Base-by-base conservation (phyloP, 1,139 yeast species). In the Geotrichum australiense region DNA sequence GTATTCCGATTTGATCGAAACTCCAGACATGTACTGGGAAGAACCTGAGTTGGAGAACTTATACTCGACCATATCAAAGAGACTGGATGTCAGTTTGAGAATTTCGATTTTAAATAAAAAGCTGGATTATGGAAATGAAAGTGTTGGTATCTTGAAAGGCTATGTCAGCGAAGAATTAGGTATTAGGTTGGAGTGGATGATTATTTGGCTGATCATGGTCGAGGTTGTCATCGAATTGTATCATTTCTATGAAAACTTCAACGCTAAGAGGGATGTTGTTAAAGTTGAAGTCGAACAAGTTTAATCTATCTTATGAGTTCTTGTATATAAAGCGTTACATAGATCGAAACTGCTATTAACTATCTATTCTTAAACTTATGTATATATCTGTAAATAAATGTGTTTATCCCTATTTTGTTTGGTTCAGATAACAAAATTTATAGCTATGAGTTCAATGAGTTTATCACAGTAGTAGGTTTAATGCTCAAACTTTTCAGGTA, bases 1-100 rank as follows among this genome's bases (percentile, higher is more conserved):
- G 35, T 85, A 87, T 59, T 80, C 91, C n/a, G 95, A 87, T 55
- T 70, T 87, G 43, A 85, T 85, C 33, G 96, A 87, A 54, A 85
- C 94, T 0, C 96, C 96, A 0, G 96, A 87, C 58, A 63, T 86
- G 36, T 87, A 86, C 61, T 87, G 96, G 96, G 76, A 86, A 41
- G 96, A 86, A 54, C 94, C 96, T 0, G 76, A 78, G 27, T 66
- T 87, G 42, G 96, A 87, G 56, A 71, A 70, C 42, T 75, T 86
- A 14, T 87, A 85, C 60, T 73, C 78, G 37, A 70, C 76, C 18
- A 77, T 85, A 3, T 81, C 94, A 1, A 72, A 73, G 42, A 76
- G 76, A 27, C 66, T 87, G 43, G 96, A 87, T 56, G 78, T 87
- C 21, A 70, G 73, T 27, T 83, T 91, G 2, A 67, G 96, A 50